Base-by-base conservation (phyloP, 768 basidiomycete genomes). In the Pulveroboletus sp. region DNA sequence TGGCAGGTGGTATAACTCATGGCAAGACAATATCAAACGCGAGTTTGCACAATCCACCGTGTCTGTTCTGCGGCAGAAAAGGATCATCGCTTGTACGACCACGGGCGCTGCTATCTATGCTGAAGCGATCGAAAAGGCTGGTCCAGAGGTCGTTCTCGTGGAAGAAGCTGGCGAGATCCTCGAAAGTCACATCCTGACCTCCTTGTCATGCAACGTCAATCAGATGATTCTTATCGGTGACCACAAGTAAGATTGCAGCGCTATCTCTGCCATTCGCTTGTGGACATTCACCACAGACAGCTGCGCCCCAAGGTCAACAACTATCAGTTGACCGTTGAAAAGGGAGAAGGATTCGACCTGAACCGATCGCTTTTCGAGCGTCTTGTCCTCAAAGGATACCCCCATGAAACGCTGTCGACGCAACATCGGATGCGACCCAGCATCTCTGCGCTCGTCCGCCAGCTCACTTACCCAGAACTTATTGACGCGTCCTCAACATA, bases 381-480 rank as follows among this genome's bases (percentile, higher is more conserved):
- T 12, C 74, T 86, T 1, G 77, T 85, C 10, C 63, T 80, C 5
- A 73, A 74, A 45, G 78, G 75, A 0, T 86, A 80, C 55, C 84
- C 85, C 0, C 85, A 86, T 53, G 58, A 68, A 43, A 80, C 72
- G 0, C 74, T 87, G 9, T 63, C 59, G 1, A 61, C 73, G 32
- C 86, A 87, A 53, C 86, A 86, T 58, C 78, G 85, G 23, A 87
- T 87, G 85, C 73, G 85, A 1, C 86, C 86, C 0, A 81, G 86
- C 47, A 86, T 87, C 9, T 83, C 86, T 9, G 58, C 72, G 0
- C 71, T 86, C 16, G 74, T 87, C 31, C 76, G 85, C 12, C 56
- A 70, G 7, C 73, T 87, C 17, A 86, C 84, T 0, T 86, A 87
- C 54, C 82, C 81, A 0, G 80, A 84, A 22, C 77, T 87, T 6